These are phyloP conservation scores for Eragrostis tef DNA, from an alignment of 202 grass and related monocot species.

Conservation along the genomic window DNA sequence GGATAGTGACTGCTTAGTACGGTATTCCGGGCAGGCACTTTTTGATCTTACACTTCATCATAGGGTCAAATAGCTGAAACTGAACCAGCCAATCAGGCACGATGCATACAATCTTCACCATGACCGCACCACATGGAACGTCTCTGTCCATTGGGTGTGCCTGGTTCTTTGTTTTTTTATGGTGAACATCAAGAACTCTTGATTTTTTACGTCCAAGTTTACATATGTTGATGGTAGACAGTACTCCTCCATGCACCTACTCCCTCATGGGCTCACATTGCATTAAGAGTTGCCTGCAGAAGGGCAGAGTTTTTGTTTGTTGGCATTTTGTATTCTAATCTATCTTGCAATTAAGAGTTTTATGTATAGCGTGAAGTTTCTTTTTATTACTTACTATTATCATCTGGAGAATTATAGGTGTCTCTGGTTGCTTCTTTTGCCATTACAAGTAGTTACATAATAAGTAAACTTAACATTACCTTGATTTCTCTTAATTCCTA, in stretches of 20 bases:
- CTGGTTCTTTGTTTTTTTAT: not conserved
- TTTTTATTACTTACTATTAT: constrained; percentile 3
- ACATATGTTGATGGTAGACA: not conserved
- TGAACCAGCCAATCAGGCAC: not conserved
- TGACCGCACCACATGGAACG: not conserved
- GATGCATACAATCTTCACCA: not conserved
- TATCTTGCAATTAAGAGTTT: too few relatives aligned
- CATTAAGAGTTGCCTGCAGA: not conserved
- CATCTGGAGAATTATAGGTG: not conserved
- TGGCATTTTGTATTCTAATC: too few relatives aligned
- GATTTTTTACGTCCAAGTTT: constrained; percentile 4
- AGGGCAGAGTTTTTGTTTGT: not conserved
- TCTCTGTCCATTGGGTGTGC: not conserved
- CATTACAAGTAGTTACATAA: not conserved
- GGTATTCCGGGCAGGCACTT: not conserved
- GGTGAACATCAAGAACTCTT: not conserved
- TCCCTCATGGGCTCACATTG: not conserved
- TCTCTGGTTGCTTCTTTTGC: constrained; percentile 17
- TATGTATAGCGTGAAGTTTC: too few relatives aligned
- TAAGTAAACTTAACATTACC: not conserved
- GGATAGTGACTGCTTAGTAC: not conserved
- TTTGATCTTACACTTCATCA: not conserved
- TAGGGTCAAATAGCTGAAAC: constrained; percentile 2
- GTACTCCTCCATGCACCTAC: not conserved
- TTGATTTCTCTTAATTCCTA: constrained; percentile 20